phyloP scores from a whole-genome alignment of 345 rosid genomes.

The Dimocarpus longan region DNA sequence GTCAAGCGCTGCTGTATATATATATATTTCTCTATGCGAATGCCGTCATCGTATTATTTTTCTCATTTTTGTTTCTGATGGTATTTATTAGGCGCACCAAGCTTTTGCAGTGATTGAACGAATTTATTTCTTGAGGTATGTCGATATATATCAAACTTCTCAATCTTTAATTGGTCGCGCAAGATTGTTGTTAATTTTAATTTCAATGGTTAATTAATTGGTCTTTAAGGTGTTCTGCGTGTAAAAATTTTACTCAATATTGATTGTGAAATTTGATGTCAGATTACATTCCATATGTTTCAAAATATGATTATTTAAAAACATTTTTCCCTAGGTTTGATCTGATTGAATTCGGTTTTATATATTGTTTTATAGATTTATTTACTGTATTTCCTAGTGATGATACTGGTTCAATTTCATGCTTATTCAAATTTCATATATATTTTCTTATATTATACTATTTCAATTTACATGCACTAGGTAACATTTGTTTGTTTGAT shows the following conservation, averaged over 20 bases:
- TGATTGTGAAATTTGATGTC: not conserved
- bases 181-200: no score
- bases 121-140: not conserved
- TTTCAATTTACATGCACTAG: not conserved
- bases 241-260: not conserved
- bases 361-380: no score
- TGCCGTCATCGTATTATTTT: no score
- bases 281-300: not conserved
- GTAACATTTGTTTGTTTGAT: no score
- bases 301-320: no score
- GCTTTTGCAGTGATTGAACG: not conserved
- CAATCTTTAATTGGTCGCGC: not conserved
- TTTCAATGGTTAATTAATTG: no score
- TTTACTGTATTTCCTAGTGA: not conserved
- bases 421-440: no score
- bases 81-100: not conserved
- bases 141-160: not conserved
- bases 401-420: not conserved
- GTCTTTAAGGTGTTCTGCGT: no score
- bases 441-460: not conserved
- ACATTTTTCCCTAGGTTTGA: not conserved
- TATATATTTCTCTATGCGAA: not conserved
- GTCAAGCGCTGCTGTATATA: not conserved
- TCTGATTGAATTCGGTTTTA: not conserved
- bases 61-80: no score